These are phyloP conservation scores for Forsythia viridissima DNA, from an alignment of 257 asterid genomes.

Conservation along the genomic window DNA sequence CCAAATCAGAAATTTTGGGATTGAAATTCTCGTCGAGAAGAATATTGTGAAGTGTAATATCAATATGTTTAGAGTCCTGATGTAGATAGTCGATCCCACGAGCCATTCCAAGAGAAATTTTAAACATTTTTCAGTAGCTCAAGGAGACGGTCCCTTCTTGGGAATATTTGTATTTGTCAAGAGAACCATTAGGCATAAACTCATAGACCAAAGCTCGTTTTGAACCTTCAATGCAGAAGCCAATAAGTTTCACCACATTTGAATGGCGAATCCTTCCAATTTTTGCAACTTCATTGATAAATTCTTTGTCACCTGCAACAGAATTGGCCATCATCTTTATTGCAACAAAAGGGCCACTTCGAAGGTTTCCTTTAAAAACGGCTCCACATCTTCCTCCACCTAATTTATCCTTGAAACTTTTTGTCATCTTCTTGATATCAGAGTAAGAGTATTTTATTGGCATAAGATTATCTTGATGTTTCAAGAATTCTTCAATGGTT, in stretches of 20 bases:
- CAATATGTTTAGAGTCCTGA: too few species aligned
- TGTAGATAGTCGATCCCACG: too few species aligned
- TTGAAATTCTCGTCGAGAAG: too few species aligned
- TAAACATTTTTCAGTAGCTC: too few species aligned
- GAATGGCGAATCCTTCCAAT: conserved; percentile 47
- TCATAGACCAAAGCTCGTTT: too few species aligned
- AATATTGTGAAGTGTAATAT: too few species aligned
- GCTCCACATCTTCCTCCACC: conserved; percentile 54
- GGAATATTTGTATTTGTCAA: too few species aligned
- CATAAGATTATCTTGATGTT: conserved; percentile 29
- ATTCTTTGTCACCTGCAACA: conserved; percentile 39
- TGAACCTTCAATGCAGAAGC: conserved; percentile 46
- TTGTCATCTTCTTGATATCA: conserved; percentile 50
- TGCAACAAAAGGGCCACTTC: conserved; percentile 49
- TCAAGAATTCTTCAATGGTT: conserved; percentile 42
- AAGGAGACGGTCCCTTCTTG: too few species aligned
- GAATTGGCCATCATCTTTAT: conserved; percentile 42
- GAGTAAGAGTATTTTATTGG: conserved; percentile 48
- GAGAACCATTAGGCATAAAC: too few species aligned
- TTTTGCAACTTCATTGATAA: conserved; percentile 39
- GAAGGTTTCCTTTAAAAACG: conserved; percentile 55
- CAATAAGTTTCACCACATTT: conserved; percentile 44
- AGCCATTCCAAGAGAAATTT: too few species aligned
- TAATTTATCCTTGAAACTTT: conserved; percentile 41
- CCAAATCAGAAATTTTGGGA: too few species aligned